These are phyloP conservation scores for Eurotiales sp. DNA, from an alignment of 2,329 filamentous ascomycete species.

Conservation along the genomic window DNA sequence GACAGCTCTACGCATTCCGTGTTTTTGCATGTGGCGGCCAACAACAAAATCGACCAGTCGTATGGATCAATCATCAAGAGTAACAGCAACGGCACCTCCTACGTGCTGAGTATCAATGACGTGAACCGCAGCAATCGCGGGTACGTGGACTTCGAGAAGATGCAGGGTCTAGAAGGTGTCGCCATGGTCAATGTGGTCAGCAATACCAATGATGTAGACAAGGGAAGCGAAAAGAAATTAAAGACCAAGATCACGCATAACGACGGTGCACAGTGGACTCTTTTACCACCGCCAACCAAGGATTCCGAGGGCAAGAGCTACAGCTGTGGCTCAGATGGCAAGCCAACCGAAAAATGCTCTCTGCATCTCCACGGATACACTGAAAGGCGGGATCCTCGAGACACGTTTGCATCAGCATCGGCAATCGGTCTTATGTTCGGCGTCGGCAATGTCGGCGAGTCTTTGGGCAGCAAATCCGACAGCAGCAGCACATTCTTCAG, in stretches of 20 bases:
- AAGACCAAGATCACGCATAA: constrained; percentile 95
- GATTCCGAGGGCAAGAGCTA: constrained; percentile 70
- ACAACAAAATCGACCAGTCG: constrained; percentile 59
- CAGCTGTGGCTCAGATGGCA: constrained; percentile 60
- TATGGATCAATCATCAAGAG: constrained; percentile 93
- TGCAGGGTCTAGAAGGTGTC: constrained; percentile 86
- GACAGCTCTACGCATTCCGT: constrained; percentile 93
- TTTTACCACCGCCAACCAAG: constrained; percentile 66
- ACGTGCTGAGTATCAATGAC: constrained; percentile 73
- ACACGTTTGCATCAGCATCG: constrained; percentile 83
- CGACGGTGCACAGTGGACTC: constrained; percentile 83
- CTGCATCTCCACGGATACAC: constrained; percentile 96
- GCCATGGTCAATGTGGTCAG: constrained; percentile 79
- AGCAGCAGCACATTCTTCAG: constrained; percentile 90
- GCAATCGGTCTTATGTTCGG: constrained; percentile 89
- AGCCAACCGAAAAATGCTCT: constrained; percentile 62
- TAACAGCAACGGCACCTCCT: constrained; percentile 96
- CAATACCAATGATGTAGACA: constrained; percentile 63
- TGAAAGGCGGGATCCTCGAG: constrained; percentile 73
- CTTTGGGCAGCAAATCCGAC: constrained; percentile 47
- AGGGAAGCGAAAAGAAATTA: constrained; percentile 69
- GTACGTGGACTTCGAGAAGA: constrained; percentile 95
- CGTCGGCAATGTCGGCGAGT: constrained; percentile 81
- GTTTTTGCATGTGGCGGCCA: constrained; percentile 87
- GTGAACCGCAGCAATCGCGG: constrained; percentile 76